A percentile compares a stretch with the other conserved stretches of the same genome.
These are phyloP conservation scores for Colletotrichum orchidophilum DNA, from an alignment of 2,329 filamentous ascomycete genomes.

Conservation along the genomic window DNA sequence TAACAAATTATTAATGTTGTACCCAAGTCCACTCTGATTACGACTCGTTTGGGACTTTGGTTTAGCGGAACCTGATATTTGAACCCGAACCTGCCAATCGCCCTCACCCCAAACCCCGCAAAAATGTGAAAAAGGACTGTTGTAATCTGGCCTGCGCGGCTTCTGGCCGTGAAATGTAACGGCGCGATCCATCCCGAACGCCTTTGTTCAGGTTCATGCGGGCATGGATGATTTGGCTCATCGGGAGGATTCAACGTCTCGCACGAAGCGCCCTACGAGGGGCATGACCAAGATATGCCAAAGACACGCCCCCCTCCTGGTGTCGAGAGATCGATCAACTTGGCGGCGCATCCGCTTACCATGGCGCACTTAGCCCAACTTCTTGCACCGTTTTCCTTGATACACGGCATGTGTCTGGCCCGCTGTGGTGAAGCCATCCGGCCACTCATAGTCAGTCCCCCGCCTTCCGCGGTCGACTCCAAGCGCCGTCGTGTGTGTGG, in stretches of 20 bases:
- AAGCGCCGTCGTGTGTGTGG: not conserved
- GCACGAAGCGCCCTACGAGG: slow-evolving; percentile 18
- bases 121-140: not conserved
- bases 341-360: not conserved
- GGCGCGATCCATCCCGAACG: slow-evolving; percentile 14
- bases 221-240: slow-evolving; percentile 33
- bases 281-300: slow-evolving; percentile 16
- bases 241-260: slow-evolving; percentile 34
- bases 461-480: not conserved
- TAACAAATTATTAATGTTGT: not conserved
- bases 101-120: not conserved
- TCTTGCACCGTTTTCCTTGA: not conserved
- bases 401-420: not conserved
- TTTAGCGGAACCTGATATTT: not conserved
- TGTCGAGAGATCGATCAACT: slow-evolving; percentile 13
- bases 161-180: slow-evolving; percentile 6
- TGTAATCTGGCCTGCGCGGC: not conserved
- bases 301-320: slow-evolving; percentile 8
- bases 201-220: slow-evolving; percentile 5
- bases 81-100: slow-evolving; percentile 29
- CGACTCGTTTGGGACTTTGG: not conserved
- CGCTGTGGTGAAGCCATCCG: not conserved
- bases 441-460: not conserved
- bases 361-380: slow-evolving; percentile 11
- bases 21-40: not conserved